Percentiles rank a stretch among this genome's conserved stretches.
phyloP scores from a whole-genome alignment of 1,139 yeast species.

The Geotrichum restrictum region DNA sequence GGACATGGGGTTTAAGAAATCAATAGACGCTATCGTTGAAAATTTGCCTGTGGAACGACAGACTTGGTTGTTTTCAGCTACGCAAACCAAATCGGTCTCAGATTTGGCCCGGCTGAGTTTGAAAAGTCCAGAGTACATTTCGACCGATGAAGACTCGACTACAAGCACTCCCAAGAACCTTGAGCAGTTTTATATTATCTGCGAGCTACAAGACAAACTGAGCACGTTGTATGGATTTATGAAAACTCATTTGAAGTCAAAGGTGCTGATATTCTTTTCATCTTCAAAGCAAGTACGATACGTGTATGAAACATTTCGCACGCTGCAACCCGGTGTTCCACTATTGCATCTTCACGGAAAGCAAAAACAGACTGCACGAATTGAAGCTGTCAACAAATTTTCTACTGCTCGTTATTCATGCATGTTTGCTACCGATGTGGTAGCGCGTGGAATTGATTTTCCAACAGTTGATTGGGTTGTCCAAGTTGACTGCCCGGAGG shows the following conservation, averaged over 20 bases:
- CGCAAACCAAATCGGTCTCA: conserved; percentile 81
- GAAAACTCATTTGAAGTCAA: conserved; percentile 79
- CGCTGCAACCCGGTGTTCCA: conserved; percentile 93
- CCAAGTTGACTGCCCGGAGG: conserved; percentile 95
- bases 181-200: conserved; percentile 74
- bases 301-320: conserved; percentile 85
- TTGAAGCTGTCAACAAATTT: conserved; percentile 83
- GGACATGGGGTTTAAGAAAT: conserved; percentile 93
- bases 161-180: conserved; percentile 73
- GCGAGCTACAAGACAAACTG: conserved; percentile 73
- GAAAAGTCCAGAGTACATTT: conserved; percentile 61
- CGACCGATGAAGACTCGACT: conserved; percentile 48
- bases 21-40: conserved; percentile 77
- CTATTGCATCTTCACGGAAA: conserved; percentile 89
- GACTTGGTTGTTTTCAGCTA: conserved; percentile 85
- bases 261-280: conserved; percentile 82
- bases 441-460: conserved; percentile 95
- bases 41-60: conserved; percentile 80
- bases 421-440: conserved; percentile 92
- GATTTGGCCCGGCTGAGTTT: conserved; percentile 87
- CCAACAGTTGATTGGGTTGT: conserved; percentile 98
- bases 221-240: conserved; percentile 86
- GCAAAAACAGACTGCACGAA: conserved; percentile 88
- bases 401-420: conserved; percentile 84
- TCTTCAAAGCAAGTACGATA: conserved; percentile 94